Percentiles rank a stretch among this genome's conserved stretches.
Evolutionary conservation across 1,284 basidiomycete genomes (phyloP).

Genomic region (Ganoderma lingzhi): DNA sequence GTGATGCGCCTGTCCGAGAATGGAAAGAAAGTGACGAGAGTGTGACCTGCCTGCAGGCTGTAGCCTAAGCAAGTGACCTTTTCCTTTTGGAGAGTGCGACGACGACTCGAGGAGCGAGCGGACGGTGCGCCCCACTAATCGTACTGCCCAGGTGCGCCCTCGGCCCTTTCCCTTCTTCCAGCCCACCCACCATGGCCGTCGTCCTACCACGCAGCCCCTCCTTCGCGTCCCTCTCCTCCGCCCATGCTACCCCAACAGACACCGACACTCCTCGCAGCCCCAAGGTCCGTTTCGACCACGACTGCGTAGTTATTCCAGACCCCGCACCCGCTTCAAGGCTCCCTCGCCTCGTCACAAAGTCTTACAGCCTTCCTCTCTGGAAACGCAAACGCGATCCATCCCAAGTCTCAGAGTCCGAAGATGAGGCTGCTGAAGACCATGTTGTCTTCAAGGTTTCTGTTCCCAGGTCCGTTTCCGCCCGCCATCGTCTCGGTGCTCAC

Average conservation of each 20-base stretch:
- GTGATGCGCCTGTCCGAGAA: conserved; percentile 12
- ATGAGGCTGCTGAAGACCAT: conserved; percentile 43
- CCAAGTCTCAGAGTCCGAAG: conserved; percentile 46
- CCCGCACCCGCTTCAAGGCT: conserved; percentile 47
- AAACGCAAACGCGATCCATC: conserved; percentile 43
- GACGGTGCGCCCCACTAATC: background rate
- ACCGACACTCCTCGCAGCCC: conserved; percentile 23
- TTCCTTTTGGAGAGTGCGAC: background rate
- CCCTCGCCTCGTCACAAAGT: conserved; percentile 61
- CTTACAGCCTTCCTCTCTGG: conserved; percentile 71
- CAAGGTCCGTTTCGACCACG: conserved; percentile 65
- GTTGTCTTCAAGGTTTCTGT: conserved; percentile 66
- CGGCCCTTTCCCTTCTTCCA: conserved; percentile 3
- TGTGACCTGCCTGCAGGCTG: conserved; percentile 13
- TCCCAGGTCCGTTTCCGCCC: conserved; percentile 53
- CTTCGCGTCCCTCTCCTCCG: conserved; percentile 27
- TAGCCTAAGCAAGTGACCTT: background rate
- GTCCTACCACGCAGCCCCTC: conserved; percentile 25
- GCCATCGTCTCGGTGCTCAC: background rate
- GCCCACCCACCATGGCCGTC: conserved; percentile 24
- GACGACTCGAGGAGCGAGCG: background rate
- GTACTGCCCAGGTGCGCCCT: background rate
- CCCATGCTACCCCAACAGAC: conserved; percentile 9
- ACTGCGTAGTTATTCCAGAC: conserved; percentile 74
- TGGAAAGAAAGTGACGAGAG: conserved; percentile 9